Percentiles rank a stretch among this genome's conserved stretches.
These are phyloP conservation scores for Zygosaccharomyces pseudorouxii DNA, from an alignment of 805 yeast genomes.

Conservation along the genomic window DNA sequence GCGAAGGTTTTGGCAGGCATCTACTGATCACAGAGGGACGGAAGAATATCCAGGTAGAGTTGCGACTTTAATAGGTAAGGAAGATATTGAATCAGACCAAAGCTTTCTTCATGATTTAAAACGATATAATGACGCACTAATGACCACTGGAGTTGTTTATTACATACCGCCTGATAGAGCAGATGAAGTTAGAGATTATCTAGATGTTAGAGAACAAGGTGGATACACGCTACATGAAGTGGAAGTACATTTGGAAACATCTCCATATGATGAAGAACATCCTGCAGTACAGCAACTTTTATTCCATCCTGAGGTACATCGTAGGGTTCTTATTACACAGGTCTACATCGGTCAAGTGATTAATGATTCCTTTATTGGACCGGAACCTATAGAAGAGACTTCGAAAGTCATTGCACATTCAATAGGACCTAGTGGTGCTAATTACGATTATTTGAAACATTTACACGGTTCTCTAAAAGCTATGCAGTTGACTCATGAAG, in stretches of 20 bases:
- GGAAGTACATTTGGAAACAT: slow-evolving; percentile 48
- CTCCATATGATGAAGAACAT: slow-evolving; percentile 20
- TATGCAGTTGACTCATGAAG: slow-evolving; percentile 28
- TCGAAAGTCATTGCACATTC: slow-evolving; percentile 55
- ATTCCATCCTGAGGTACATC: slow-evolving; percentile 34
- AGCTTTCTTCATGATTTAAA: slow-evolving; percentile 42
- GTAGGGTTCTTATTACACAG: slow-evolving; percentile 46
- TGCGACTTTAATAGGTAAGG: slow-evolving; percentile 66
- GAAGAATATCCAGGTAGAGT: slow-evolving; percentile 86
- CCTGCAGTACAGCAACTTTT: slow-evolving; percentile 31
- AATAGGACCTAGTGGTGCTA: slow-evolving; percentile 78
- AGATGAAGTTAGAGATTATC: slow-evolving; percentile 55
- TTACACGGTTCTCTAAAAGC: slow-evolving; percentile 48
- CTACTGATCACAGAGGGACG: slow-evolving; percentile 87
- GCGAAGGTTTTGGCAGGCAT: slow-evolving; percentile 87
- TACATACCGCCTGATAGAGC: slow-evolving; percentile 66
- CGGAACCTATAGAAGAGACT: slow-evolving; percentile 56
- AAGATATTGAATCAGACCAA: slow-evolving; percentile 43
- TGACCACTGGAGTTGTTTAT: slow-evolving; percentile 79
- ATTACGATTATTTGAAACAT: slow-evolving; percentile 60
- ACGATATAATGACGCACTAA: slow-evolving; percentile 39
- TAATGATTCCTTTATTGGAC: slow-evolving; percentile 81
- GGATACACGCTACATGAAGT: slow-evolving; percentile 74
- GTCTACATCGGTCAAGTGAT: slow-evolving; percentile 82
- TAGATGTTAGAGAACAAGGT: slow-evolving; percentile 82